Evolutionary conservation across 1,139 yeast species (phyloP).

Genomic region (Diutina ranongensis): DNA sequence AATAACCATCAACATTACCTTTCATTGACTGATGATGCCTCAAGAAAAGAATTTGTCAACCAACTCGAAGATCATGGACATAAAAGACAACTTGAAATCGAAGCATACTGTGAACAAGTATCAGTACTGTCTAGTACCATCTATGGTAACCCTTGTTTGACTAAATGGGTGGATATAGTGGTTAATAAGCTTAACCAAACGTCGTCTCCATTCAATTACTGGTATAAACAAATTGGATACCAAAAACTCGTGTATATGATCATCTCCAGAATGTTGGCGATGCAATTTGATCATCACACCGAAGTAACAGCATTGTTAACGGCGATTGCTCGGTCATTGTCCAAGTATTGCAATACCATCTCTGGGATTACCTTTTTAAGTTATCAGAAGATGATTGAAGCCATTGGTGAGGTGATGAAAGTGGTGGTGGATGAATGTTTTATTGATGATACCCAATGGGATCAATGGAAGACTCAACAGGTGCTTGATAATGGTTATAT

Average conservation of each 20-base stretch:
- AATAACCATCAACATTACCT: background rate
- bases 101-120: background rate
- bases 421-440: background rate
- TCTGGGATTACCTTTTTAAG: background rate
- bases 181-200: background rate
- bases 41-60: background rate
- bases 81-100: conserved; percentile 1
- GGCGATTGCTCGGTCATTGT: background rate
- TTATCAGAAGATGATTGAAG: background rate
- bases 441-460: background rate
- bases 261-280: background rate
- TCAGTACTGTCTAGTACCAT: background rate
- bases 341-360: background rate
- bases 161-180: background rate
- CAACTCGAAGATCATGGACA: background rate
- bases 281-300: background rate
- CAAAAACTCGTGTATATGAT: background rate
- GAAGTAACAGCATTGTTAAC: background rate
- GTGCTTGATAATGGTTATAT: background rate
- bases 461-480: background rate
- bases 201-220: too few species aligned
- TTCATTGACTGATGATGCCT: background rate
- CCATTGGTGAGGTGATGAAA: background rate
- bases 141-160: background rate
- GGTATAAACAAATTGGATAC: background rate